phyloP scores from a whole-genome alignment of 116 monocot genomes.

The Dioscorea cayenensis region DNA sequence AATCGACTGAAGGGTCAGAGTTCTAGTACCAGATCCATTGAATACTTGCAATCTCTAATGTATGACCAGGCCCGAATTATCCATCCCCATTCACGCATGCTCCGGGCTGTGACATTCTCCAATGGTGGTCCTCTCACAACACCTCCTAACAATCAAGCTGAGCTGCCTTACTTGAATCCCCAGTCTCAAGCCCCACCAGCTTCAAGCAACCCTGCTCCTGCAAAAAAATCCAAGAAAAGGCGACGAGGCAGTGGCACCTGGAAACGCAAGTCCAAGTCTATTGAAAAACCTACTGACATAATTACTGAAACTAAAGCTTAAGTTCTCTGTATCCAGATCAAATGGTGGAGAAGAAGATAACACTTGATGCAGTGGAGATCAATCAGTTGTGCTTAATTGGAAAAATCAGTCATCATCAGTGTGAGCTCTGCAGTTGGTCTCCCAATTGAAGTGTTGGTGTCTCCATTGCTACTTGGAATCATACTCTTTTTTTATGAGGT shows the following conservation, averaged over 20 bases:
- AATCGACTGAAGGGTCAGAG: slow-evolving; percentile 12
- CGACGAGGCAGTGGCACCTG: slow-evolving; percentile 14
- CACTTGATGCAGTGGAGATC: too few relatives aligned
- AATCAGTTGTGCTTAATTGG: too few relatives aligned
- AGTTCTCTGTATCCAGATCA: not conserved
- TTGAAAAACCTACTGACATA: not conserved
- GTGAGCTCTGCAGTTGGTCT: too few relatives aligned
- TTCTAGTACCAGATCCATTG: not conserved
- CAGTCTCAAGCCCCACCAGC: not conserved
- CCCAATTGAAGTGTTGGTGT: too few relatives aligned
- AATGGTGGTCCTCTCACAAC: not conserved
- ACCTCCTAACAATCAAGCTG: not conserved
- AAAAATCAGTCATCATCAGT: too few relatives aligned
- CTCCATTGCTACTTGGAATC: too few relatives aligned
- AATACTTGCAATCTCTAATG: slow-evolving; percentile 36
- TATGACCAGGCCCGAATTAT: slow-evolving; percentile 4
- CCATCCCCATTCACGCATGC: slow-evolving; percentile 8
- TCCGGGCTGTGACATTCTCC: not conserved
- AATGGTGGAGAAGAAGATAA: too few relatives aligned
- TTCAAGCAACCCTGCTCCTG: slow-evolving; percentile 3
- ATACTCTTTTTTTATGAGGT: too few relatives aligned
- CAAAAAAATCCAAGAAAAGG: slow-evolving; percentile 29
- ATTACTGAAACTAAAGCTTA: not conserved
- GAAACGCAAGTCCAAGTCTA: not conserved
- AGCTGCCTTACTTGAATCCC: not conserved